Conservation (phyloP, 2,329 filamentous ascomycete genomes). For the Chaetomiaceae sp. region DNA sequence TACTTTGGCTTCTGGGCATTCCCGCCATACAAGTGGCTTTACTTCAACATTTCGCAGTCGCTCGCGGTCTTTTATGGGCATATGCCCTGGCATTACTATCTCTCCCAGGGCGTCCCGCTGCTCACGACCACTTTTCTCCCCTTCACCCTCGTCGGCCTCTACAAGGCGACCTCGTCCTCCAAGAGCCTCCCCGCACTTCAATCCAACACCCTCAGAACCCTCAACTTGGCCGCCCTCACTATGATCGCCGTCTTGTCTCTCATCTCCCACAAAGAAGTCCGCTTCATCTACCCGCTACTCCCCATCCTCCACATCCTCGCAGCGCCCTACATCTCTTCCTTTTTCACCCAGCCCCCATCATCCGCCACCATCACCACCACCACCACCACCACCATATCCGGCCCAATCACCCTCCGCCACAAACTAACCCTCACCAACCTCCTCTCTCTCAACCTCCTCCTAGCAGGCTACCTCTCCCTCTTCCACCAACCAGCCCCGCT, state of each 20-base stretch:
- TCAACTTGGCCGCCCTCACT: slow-evolving; percentile 55
- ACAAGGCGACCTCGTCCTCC: slow-evolving; percentile 40
- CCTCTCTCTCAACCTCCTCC: slow-evolving; percentile 61
- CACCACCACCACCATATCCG: slow-evolving; percentile 10
- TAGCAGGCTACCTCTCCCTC: slow-evolving; percentile 70
- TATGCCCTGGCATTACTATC: slow-evolving; percentile 90
- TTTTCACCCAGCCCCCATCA: slow-evolving; percentile 51
- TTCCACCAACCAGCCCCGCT: slow-evolving; percentile 79
- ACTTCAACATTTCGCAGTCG: slow-evolving; percentile 85
- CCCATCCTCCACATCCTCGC: slow-evolving; percentile 80
- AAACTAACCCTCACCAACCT: slow-evolving; percentile 54
- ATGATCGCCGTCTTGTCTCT: slow-evolving; percentile 64
- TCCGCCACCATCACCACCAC: slow-evolving; percentile 26
- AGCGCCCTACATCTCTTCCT: slow-evolving; percentile 60
- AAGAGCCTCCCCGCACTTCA: slow-evolving; percentile 34
- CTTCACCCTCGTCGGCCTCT: slow-evolving; percentile 65
- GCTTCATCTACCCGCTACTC: slow-evolving; percentile 90
- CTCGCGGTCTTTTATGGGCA: slow-evolving; percentile 88
- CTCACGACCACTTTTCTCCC: slow-evolving; percentile 80
- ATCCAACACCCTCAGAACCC: slow-evolving; percentile 45
- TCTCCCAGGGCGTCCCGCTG: slow-evolving; percentile 83
- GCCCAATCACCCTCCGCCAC: slow-evolving; percentile 39
- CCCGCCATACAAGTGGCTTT: slow-evolving; percentile 78
- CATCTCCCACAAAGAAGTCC: slow-evolving; percentile 93
- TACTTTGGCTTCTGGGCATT: slow-evolving; percentile 88